Base-by-base conservation (phyloP, 495 filamentous ascomycete genomes). In the Penicillium odoratum region DNA sequence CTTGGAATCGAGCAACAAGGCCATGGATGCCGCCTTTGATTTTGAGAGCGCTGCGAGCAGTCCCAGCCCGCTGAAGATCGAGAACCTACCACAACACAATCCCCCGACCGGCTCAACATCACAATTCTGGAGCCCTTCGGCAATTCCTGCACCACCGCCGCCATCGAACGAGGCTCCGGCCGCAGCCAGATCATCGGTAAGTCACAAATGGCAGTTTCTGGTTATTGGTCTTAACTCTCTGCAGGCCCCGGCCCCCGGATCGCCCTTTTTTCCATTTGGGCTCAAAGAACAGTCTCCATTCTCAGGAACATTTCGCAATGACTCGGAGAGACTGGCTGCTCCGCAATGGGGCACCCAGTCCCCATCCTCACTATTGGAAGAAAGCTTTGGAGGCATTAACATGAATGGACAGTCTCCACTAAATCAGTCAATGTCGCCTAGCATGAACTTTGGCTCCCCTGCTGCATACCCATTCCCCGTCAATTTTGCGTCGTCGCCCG, bases 1-100 rank as follows among this genome's bases (percentile, higher is more conserved):
- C 53, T 66, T 82, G 50, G 78, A 82, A 58, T 78, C 78, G 36
- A 86, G 78, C 65, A 84, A 87, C 68, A 80, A 77, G 50, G 76
- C 75, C 3, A 87, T 89, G 85, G 80, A 84, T 61, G 77, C 82
- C 36, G 79, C 83, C 25, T 88, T 89, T 62, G 85, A 89, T 61
- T 88, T 90, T 65, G 85, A 88, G 29, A 87, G 85, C 60, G 85
- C 85, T 15, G 83, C 85, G 0, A 86, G 81, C 64, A 90, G 84
- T 58, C 86, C 88, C 13, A 84, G 76, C 61, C 75, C 80, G 30
- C 70, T 83, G 57, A 76, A 74, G 46, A 60, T 61, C 42, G 74
- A 75, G 16, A 58, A 66, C 13, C 29, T 42, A 28, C 58, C 68
- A 10, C 66, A 69, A 11, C 55, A 66, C 1, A 70, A 62, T 36